Percentiles rank a stretch among this genome's conserved stretches.
Conservation (phyloP, 2,329 filamentous ascomycete genomes). For the Curvularia sp. region DNA sequence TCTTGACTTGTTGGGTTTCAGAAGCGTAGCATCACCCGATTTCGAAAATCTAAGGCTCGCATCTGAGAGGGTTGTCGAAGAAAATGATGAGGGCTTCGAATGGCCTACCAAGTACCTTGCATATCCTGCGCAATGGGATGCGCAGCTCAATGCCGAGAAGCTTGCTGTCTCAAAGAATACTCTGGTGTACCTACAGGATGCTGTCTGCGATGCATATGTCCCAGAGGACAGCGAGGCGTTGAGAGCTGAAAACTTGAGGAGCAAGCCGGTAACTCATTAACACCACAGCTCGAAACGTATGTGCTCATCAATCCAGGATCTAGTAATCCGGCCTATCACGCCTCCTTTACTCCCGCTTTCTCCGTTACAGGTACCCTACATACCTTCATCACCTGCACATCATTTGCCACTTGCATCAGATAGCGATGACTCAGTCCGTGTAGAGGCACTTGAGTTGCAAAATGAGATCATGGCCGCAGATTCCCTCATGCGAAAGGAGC, state of each 20-base stretch:
- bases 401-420: conserved; percentile 50
- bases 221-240: conserved; percentile 31
- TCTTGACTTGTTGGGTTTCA: conserved; percentile 53
- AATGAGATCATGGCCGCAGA: conserved; percentile 44
- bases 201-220: conserved; percentile 35
- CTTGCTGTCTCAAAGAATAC: conserved; percentile 47
- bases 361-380: conserved; percentile 48
- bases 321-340: conserved; percentile 45
- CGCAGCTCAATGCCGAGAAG: conserved; percentile 45
- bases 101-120: conserved; percentile 51
- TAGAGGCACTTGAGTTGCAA: conserved; percentile 47
- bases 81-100: conserved; percentile 53
- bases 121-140: conserved; percentile 36
- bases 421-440: conserved; percentile 41
- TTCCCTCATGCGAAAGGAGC: conserved; percentile 41
- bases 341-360: conserved; percentile 58
- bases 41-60: conserved; percentile 41
- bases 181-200: conserved; percentile 47
- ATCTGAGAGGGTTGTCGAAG: conserved; percentile 46
- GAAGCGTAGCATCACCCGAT: conserved; percentile 30
- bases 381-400: conserved; percentile 51
- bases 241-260: conserved; percentile 20
- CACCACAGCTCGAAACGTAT: not conserved
- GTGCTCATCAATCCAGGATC: conserved; percentile 39
- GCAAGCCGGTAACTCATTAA: conserved; percentile 33